Evolutionary conservation across 805 yeast genomes (phyloP).

Genomic region (Candida krabiensis): DNA sequence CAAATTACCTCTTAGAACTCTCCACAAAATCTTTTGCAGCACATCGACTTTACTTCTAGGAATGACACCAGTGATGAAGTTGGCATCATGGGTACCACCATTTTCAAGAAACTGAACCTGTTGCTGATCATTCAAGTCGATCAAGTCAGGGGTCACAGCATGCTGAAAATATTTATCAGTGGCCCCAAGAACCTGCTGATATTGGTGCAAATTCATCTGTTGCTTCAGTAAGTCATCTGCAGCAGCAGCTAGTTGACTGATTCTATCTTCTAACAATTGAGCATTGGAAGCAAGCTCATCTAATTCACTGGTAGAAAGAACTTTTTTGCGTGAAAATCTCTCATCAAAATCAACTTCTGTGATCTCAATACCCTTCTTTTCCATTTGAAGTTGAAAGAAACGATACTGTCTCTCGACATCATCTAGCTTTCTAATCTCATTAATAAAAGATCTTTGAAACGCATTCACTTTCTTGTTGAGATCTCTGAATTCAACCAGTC

Average conservation of each 20-base stretch:
- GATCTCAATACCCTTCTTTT: constrained; percentile 31
- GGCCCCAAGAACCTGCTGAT: constrained; percentile 58
- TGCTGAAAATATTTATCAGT: constrained; percentile 48
- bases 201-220: constrained; percentile 68
- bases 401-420: constrained; percentile 86
- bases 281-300: constrained; percentile 71
- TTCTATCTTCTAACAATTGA: constrained; percentile 68
- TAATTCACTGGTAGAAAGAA: constrained; percentile 43
- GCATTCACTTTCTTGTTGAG: constrained; percentile 78
- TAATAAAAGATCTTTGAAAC: constrained; percentile 89
- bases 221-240: constrained; percentile 61
- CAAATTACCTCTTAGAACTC: constrained; percentile 90
- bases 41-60: constrained; percentile 66
- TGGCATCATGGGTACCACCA: constrained; percentile 38
- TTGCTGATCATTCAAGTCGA: constrained; percentile 29
- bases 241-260: constrained; percentile 68
- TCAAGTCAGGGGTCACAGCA: constrained; percentile 25
- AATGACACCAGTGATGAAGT: constrained; percentile 79
- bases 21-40: constrained; percentile 84
- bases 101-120: constrained; percentile 40
- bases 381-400: constrained; percentile 50
- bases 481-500: constrained; percentile 86
- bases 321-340: constrained; percentile 15
- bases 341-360: constrained; percentile 26
- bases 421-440: constrained; percentile 81